These are phyloP conservation scores for Neobulgaria alba DNA, from an alignment of 2,329 filamentous ascomycete genomes.

Conservation along the genomic window DNA sequence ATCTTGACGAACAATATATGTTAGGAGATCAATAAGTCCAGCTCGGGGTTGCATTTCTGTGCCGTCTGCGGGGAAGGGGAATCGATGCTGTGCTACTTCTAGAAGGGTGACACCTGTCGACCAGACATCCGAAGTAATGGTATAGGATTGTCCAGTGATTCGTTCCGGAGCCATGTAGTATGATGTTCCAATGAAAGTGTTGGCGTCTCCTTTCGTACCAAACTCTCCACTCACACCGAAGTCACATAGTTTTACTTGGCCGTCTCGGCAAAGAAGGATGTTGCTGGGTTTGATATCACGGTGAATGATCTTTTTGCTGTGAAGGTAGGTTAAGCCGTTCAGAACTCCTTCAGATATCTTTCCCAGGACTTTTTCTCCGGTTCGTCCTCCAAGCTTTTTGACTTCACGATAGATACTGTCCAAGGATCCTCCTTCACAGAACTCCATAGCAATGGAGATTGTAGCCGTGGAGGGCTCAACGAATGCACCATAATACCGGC, in stretches of 20 bases:
- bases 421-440: conserved; percentile 91
- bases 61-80: conserved; percentile 50
- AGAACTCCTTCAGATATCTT: conserved; percentile 95
- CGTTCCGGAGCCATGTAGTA: conserved; percentile 99
- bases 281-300: conserved; percentile 98
- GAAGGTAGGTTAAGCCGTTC: conserved; percentile 87
- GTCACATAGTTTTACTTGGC: conserved; percentile 95
- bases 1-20: conserved; percentile 92
- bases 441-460: conserved; percentile 98
- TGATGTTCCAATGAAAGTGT: conserved; percentile 96
- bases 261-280: conserved; percentile 84
- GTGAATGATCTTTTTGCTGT: conserved; percentile 95
- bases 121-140: conserved; percentile 98
- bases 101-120: conserved; percentile 91
- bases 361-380: conserved; percentile 92
- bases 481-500: conserved; percentile 94
- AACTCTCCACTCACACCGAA: conserved; percentile 98
- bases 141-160: conserved; percentile 96
- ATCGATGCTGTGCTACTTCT: conserved; percentile 98
- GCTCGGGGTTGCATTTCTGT: conserved; percentile 8
- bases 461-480: conserved; percentile 93
- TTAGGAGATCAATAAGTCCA: conserved; percentile 65
- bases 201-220: conserved; percentile 95
- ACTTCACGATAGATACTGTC: conserved; percentile 98
- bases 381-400: conserved; percentile 87